Conservation (phyloP, 108 stramenopile genomes). For the Discostella stelligeroides region DNA sequence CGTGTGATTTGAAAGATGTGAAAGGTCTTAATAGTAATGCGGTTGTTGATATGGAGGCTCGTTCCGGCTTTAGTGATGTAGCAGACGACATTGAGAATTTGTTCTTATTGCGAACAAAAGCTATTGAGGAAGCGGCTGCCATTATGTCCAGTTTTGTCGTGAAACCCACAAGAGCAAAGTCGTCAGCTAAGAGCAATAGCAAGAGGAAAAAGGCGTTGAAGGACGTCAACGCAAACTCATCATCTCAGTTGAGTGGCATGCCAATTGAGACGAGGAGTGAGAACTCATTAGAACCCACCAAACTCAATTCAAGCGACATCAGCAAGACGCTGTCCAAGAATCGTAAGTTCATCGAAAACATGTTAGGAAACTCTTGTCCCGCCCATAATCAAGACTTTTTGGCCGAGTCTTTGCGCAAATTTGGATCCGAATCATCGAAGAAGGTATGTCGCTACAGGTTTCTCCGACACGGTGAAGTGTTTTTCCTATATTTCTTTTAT, state of each 20-base stretch:
- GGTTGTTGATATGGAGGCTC: constrained; percentile 8
- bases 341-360: constrained; percentile 28
- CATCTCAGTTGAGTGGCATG: not conserved
- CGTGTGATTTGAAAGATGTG: constrained; percentile 14
- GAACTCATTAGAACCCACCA: not conserved
- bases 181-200: not conserved
- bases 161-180: not conserved
- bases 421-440: constrained; percentile 16
- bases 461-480: too few species aligned
- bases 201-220: constrained; percentile 30
- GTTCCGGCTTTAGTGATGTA: too few species aligned
- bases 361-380: constrained; percentile 17
- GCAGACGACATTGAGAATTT: constrained; percentile 34
- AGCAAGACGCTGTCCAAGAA: constrained; percentile 27
- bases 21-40: not conserved
- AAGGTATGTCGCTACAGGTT: constrained; percentile 19
- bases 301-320: constrained; percentile 29
- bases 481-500: too few species aligned
- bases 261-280: constrained; percentile 21
- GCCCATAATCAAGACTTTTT: constrained; percentile 31
- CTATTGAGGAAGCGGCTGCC: constrained; percentile 29
- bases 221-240: constrained; percentile 29
- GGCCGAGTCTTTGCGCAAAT: constrained; percentile 19
- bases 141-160: constrained; percentile 38
- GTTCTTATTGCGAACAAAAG: constrained; percentile 41